These are phyloP conservation scores for Scedosporium boydii DNA, from an alignment of 2,329 filamentous ascomycete species.

Conservation along the genomic window DNA sequence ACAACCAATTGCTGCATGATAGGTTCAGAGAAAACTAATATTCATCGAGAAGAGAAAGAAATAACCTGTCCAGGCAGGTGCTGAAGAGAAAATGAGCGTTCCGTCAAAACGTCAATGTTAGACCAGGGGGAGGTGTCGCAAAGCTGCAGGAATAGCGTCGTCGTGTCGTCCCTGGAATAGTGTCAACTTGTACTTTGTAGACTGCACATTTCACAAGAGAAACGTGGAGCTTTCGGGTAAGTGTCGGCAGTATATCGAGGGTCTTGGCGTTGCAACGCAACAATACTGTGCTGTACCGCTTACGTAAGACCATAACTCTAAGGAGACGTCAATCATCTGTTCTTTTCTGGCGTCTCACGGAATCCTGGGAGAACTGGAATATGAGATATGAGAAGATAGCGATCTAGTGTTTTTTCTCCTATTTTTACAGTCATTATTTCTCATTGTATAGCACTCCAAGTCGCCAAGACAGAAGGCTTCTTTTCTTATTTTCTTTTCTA, in stretches of 20 bases:
- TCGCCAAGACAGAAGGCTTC: too few relatives aligned
- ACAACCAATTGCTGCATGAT: conserved; percentile 34
- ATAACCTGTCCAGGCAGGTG: conserved; percentile 4
- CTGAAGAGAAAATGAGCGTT: background rate
- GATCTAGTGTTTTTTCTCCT: too few relatives aligned
- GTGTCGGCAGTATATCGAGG: background rate
- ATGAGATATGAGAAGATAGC: too few relatives aligned
- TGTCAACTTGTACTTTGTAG: background rate
- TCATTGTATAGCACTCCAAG: too few relatives aligned
- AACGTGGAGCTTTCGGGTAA: conserved; percentile 4
- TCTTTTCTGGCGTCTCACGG: too few relatives aligned
- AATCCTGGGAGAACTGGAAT: too few relatives aligned
- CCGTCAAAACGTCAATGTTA: background rate
- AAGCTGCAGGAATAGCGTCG: background rate
- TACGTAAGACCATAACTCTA: too few relatives aligned
- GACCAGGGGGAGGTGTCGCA: background rate
- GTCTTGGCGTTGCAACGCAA: too few relatives aligned
- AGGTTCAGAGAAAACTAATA: background rate
- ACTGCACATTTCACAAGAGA: background rate
- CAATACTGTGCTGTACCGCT: too few relatives aligned
- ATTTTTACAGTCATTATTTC: too few relatives aligned
- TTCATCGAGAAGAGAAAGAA: background rate
- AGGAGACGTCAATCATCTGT: too few relatives aligned
- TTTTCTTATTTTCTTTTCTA: too few relatives aligned
- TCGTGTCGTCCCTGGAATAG: background rate